A percentile compares a stretch with the other conserved stretches of the same genome.
These are phyloP conservation scores for Syncephalastrum contaminatum DNA, from an alignment of 371 early-diverging fungal genomes.

Conservation along the genomic window DNA sequence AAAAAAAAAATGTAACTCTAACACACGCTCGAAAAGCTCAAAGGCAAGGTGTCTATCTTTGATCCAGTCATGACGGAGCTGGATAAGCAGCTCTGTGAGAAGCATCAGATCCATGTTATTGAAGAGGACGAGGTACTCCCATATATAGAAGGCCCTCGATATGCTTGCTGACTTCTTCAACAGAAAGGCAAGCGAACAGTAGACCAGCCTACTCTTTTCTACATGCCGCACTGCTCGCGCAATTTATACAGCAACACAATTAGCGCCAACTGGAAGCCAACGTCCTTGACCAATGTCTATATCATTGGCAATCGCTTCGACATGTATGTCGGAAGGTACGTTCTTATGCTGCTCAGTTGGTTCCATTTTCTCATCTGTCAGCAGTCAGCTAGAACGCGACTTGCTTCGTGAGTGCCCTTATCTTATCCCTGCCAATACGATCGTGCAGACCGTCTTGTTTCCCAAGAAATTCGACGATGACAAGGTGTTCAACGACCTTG, in stretches of 20 bases:
- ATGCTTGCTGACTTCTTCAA: too few relatives aligned
- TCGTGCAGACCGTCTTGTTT: conserved; percentile 31
- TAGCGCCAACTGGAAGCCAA: conserved; percentile 54
- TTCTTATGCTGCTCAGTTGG: too few relatives aligned
- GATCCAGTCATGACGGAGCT: conserved; percentile 65
- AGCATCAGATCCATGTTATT: conserved; percentile 39
- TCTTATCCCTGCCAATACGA: conserved; percentile 50
- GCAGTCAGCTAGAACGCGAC: conserved; percentile 51
- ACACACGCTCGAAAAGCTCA: conserved; percentile 17
- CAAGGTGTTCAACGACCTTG: conserved; percentile 55
- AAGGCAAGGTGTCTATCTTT: conserved; percentile 54
- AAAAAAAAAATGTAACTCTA: too few relatives aligned
- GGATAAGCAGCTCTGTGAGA: conserved; percentile 47
- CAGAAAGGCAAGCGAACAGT: conserved; percentile 29
- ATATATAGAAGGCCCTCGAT: too few relatives aligned
- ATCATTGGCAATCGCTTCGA: conserved; percentile 60
- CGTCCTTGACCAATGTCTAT: conserved; percentile 30
- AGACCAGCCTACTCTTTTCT: conserved; percentile 50
- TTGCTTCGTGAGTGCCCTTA: conserved; percentile 52
- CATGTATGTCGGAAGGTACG: conserved; percentile 61
- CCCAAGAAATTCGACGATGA: conserved; percentile 61
- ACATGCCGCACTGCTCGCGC: conserved; percentile 76
- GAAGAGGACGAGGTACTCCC: conserved; percentile 41
- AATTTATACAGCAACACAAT: conserved; percentile 63
- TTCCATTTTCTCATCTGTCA: too few relatives aligned